Base-by-base conservation (phyloP, 306 rosid species). In the Cicer arietinum region DNA sequence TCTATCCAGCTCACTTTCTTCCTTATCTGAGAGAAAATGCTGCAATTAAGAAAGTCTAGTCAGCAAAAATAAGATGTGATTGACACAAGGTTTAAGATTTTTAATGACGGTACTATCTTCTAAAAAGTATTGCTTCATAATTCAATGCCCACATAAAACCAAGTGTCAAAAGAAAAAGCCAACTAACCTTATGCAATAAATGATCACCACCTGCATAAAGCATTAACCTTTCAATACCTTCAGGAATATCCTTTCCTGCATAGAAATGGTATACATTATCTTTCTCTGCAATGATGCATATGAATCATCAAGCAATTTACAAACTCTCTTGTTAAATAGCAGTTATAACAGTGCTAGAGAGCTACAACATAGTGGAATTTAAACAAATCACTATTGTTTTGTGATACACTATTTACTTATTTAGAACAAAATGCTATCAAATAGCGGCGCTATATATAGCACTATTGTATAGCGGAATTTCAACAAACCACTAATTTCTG, bases 211-310 rank as follows among this genome's bases (percentile, higher is more conserved):
- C 92, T 43, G 90, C 85, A 83, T 84, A 71, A 74, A 83, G 88
- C 93, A 88, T 82, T 48, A 65, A 76, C 69, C 85, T 82, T 78
- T 92, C 92, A 81, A 86, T 53, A 75, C 85, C 92, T 78, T 84
- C 87, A 37, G 96, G 89, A 76, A 95, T 86, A 60, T 87, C 86
- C 84, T 84, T 92, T 43, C 96, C 99, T 94, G 82, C 79, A 80
- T 59, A 72, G 17, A 37, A 79, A 77, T 59, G 46, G 48, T 39
- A 22, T 56, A 54, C 12, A 60, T 14, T 41, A 22, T 22, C 25
- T 22, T 22, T 22, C 25, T 22, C 46, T 25, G 47, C 30, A 14
- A 58, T 45, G 7, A 30, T 45, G 68, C 14, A 47, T 35, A 46
- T 37, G 42, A 61, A 37, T 74, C 13, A 46, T 60, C 58, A 60